These are phyloP conservation scores for Sporothrix luriei DNA, from an alignment of 2,329 filamentous ascomycete species.

Conservation along the genomic window DNA sequence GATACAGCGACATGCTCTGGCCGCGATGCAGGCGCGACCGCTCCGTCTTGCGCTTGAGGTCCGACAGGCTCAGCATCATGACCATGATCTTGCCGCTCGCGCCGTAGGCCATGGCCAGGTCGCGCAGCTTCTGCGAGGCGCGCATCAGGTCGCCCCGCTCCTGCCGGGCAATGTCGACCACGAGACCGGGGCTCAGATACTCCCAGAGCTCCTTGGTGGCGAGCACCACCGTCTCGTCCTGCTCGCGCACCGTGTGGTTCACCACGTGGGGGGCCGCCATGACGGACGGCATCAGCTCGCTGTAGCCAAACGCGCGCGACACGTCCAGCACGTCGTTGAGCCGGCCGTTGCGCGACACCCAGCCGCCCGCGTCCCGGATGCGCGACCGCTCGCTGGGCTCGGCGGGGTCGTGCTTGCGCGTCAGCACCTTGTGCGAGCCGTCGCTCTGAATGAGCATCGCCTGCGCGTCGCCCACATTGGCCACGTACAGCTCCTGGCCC, in stretches of 20 bases:
- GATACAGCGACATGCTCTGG: constrained; percentile 82
- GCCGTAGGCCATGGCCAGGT: constrained; percentile 93
- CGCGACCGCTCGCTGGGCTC: constrained; percentile 80
- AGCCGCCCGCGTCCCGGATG: constrained; percentile 92
- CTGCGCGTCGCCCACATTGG: constrained; percentile 93
- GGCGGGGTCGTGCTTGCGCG: constrained; percentile 89
- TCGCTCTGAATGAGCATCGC: constrained; percentile 93
- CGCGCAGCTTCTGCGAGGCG: constrained; percentile 89
- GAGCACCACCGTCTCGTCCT: constrained; percentile 90
- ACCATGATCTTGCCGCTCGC: constrained; percentile 97
- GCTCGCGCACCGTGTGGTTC: constrained; percentile 76
- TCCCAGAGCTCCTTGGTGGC: constrained; percentile 96
- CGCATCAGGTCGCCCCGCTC: constrained; percentile 91
- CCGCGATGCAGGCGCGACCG: constrained; percentile 72
- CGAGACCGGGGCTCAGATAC: constrained; percentile 83
- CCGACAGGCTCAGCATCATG: constrained; percentile 93
- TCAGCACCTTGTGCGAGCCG: constrained; percentile 79
- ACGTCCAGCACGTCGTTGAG: constrained; percentile 90
- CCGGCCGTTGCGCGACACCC: constrained; percentile 91
- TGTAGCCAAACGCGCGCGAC: constrained; percentile 92
- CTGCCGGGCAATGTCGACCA: constrained; percentile 85
- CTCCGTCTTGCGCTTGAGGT: constrained; percentile 80
- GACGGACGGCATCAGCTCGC: constrained; percentile 86
- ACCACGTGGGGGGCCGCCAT: constrained; percentile 86
- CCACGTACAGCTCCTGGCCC: constrained; percentile 86